Evolutionary conservation across 1,284 basidiomycete species (phyloP).

Genomic region (Serendipita sp.): DNA sequence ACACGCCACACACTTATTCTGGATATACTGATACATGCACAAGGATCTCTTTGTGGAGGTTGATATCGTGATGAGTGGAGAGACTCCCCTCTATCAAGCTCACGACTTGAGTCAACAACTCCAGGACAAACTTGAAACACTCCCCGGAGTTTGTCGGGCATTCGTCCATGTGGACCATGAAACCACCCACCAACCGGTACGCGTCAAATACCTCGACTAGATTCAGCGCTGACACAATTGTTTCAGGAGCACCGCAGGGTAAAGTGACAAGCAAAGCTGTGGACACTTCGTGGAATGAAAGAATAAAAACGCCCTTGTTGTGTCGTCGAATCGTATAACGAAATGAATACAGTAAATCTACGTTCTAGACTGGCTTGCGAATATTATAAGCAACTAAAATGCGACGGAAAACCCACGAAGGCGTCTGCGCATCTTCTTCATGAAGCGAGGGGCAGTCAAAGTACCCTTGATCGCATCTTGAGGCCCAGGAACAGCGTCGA

Average conservation of each 20-base stretch:
- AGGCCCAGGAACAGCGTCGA: conserved; percentile 1
- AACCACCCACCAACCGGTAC: conserved; percentile 62
- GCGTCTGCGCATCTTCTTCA: neutral
- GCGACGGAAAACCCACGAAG: neutral
- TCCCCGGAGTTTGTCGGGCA: conserved; percentile 83
- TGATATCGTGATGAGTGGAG: conserved; percentile 84
- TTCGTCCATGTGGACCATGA: conserved; percentile 94
- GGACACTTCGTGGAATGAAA: neutral
- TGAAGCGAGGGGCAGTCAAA: neutral
- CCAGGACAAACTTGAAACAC: conserved; percentile 85
- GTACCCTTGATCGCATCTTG: neutral
- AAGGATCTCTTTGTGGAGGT: conserved; percentile 86
- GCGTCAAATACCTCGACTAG: neutral
- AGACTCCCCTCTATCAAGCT: conserved; percentile 80
- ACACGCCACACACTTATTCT: neutral
- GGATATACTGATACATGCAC: conserved; percentile 8
- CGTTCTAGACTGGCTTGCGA: neutral
- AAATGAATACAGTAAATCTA: neutral
- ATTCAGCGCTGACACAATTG: neutral
- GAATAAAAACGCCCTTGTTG: neutral
- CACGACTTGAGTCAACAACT: conserved; percentile 86
- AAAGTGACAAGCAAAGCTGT: neutral
- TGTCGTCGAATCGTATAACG: neutral
- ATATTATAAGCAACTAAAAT: neutral
- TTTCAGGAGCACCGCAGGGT: neutral